These are phyloP conservation scores for Cicer pinnatifidum DNA, from an alignment of 306 rosid species.

Conservation along the genomic window DNA sequence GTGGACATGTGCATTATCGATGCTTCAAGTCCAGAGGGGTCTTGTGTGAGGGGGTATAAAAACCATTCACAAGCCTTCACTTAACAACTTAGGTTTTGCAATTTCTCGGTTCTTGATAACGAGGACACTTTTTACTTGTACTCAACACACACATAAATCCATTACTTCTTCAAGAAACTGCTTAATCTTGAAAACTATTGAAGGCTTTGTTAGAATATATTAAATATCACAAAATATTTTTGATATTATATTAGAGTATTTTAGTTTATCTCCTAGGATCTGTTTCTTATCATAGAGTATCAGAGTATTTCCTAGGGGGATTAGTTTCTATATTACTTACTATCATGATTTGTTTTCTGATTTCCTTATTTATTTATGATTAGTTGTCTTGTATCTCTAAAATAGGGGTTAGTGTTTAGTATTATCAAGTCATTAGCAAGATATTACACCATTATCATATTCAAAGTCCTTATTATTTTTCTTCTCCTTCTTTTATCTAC, in stretches of 20 bases:
- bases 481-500: conserved; percentile 5
- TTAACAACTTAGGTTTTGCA: not conserved
- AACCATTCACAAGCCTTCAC: conserved; percentile 22
- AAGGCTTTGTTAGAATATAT: conserved; percentile 3
- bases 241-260: not conserved
- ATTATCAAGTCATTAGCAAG: not conserved
- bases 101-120: conserved; percentile 9
- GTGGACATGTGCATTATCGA: conserved; percentile 8
- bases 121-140: conserved; percentile 15
- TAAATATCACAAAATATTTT: not conserved
- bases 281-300: not conserved
- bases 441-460: conserved; percentile 19
- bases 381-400: not conserved
- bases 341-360: not conserved
- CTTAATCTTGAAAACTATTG: conserved; percentile 29
- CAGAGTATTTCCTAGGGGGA: not conserved
- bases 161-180: conserved; percentile 1
- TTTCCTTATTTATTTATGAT: not conserved
- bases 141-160: not conserved
- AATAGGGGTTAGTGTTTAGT: not conserved
- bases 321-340: not conserved
- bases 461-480: not conserved
- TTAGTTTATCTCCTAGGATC: not conserved
- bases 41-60: not conserved
- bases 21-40: conserved; percentile 10